phyloP scores from a whole-genome alignment of 257 asterid species.

The Salvia rosmarinus region DNA sequence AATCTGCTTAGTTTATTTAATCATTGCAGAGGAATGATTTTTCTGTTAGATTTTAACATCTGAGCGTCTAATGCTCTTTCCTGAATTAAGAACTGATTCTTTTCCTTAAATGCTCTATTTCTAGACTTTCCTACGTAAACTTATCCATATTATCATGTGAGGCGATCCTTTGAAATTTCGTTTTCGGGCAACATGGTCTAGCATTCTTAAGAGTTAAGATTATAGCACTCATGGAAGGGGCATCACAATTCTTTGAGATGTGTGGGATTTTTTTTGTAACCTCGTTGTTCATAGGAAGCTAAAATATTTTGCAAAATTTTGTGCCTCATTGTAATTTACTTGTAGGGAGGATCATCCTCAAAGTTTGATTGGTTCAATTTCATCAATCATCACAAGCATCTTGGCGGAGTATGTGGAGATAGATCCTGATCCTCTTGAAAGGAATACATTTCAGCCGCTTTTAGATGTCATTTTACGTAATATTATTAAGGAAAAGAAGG shows the following conservation, averaged over 20 bases:
- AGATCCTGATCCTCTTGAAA: slow-evolving; percentile 49
- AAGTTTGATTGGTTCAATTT: slow-evolving; percentile 61
- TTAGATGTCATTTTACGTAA: slow-evolving; percentile 73
- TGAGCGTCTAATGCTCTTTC: slow-evolving; percentile 6
- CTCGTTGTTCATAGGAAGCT: not conserved
- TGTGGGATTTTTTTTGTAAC: not conserved
- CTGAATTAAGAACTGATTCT: not conserved
- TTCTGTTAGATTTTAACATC: not conserved
- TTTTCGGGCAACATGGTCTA: not conserved
- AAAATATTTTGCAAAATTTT: slow-evolving; percentile 22
- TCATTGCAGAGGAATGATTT: too few relatives aligned
- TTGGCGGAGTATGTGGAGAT: slow-evolving; percentile 65
- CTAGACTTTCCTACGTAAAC: not conserved
- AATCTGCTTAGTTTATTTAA: too few relatives aligned
- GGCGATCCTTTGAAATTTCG: slow-evolving; percentile 3
- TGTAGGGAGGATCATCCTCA: slow-evolving; percentile 76
- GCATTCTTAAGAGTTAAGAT: slow-evolving; percentile 1
- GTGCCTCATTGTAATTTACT: slow-evolving; percentile 30
- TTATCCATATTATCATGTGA: not conserved
- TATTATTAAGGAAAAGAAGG: slow-evolving; percentile 71
- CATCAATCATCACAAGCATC: slow-evolving; percentile 60
- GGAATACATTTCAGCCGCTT: slow-evolving; percentile 55
- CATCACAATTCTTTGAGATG: not conserved
- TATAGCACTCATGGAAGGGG: not conserved
- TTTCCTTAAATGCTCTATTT: not conserved